Percentiles rank a stretch among this genome's conserved stretches.
Evolutionary conservation across 129 eudicot species (phyloP).

Genomic region (Flaveria brownii): DNA sequence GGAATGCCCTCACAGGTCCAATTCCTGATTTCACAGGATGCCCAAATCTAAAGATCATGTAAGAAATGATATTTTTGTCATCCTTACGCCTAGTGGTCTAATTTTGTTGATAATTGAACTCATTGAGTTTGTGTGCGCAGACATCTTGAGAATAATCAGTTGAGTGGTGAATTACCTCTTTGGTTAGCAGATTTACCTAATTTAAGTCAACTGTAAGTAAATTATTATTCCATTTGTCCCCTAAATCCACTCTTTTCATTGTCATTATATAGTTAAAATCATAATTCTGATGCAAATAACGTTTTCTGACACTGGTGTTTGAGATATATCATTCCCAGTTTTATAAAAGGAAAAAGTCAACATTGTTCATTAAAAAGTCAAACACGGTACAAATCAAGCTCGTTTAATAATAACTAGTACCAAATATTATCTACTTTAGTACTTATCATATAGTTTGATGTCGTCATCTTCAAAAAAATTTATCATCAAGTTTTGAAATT

Average conservation of each 20-base stretch:
- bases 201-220: conserved; percentile 81
- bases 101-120: conserved; percentile 16
- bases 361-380: neutral
- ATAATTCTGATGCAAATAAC: neutral
- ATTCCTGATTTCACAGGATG: conserved; percentile 91
- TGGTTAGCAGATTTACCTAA: conserved; percentile 65
- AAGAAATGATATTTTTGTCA: conserved; percentile 15
- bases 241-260: neutral
- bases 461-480: neutral
- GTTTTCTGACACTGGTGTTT: neutral
- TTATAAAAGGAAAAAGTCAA: neutral
- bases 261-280: neutral
- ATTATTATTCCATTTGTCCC: conserved; percentile 10
- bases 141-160: conserved; percentile 87
- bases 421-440: neutral
- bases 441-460: neutral
- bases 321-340: neutral
- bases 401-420: neutral
- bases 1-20: conserved; percentile 74
- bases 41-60: conserved; percentile 76
- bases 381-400: neutral
- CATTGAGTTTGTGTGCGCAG: conserved; percentile 37
- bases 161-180: conserved; percentile 76
- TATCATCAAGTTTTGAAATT: neutral
- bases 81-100: neutral